Evolutionary conservation across 2,329 filamentous ascomycete genomes (phyloP).

Genomic region (Ophiostoma quercus): DNA sequence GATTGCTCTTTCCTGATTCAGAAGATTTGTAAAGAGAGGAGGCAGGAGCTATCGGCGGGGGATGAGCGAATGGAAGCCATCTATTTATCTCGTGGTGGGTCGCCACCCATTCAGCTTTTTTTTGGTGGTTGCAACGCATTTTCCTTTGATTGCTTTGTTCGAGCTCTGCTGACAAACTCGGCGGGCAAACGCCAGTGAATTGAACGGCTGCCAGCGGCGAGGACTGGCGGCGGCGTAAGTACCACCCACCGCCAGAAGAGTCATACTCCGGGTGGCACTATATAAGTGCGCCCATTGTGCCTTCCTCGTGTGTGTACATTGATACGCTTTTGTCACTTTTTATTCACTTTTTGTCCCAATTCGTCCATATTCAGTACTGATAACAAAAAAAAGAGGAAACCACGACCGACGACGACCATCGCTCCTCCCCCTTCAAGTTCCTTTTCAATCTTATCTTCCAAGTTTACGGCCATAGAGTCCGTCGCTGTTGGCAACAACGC

Average conservation of each 20-base stretch:
- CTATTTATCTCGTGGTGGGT: slow-evolving; percentile 21
- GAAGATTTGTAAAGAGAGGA: background rate
- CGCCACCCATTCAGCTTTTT: background rate
- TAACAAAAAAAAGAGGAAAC: background rate
- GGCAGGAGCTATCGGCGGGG: slow-evolving; percentile 4
- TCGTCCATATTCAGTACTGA: background rate
- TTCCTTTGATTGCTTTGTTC: background rate
- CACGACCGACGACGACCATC: background rate
- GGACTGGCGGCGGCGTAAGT: background rate
- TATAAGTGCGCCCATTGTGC: background rate
- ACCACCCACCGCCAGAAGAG: slow-evolving; percentile 1
- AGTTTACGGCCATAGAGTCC: background rate
- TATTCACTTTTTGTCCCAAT: background rate
- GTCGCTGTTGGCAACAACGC: background rate
- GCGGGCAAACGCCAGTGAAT: background rate
- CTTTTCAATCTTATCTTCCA: background rate
- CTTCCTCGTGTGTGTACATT: background rate
- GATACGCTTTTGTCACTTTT: background rate
- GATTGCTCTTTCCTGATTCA: slow-evolving; percentile 17
- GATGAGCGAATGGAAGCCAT: slow-evolving; percentile 19
- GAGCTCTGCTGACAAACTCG: slow-evolving; percentile 4
- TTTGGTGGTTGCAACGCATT: background rate
- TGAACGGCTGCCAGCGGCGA: background rate
- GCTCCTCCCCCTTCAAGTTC: background rate
- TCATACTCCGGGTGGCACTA: slow-evolving; percentile 7